phyloP scores from a whole-genome alignment of 2,329 filamentous ascomycete species.

The Pseudopyricularia cyperi region DNA sequence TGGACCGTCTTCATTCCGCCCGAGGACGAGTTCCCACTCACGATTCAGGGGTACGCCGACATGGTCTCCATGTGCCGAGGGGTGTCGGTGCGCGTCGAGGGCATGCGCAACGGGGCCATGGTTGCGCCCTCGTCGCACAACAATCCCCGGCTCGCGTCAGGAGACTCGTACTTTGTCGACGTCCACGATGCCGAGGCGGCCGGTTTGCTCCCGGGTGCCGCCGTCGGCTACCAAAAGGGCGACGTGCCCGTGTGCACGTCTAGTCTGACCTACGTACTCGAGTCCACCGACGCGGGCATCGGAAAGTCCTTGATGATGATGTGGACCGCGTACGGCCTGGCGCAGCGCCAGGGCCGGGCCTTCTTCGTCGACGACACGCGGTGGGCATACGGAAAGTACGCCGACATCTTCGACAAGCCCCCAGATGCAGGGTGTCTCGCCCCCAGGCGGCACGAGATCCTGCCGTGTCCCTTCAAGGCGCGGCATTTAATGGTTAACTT shows the following conservation, averaged over 20 bases:
- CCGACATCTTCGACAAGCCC: slow-evolving; percentile 56
- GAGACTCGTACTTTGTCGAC: slow-evolving; percentile 61
- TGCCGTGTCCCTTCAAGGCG: slow-evolving; percentile 68
- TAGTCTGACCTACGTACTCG: slow-evolving; percentile 67
- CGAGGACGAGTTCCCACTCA: slow-evolving; percentile 52
- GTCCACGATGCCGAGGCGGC: slow-evolving; percentile 55
- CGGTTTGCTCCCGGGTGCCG: slow-evolving; percentile 40
- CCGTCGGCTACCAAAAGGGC: slow-evolving; percentile 31
- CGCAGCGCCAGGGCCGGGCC: slow-evolving; percentile 56
- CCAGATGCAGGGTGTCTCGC: slow-evolving; percentile 53
- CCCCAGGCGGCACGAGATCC: slow-evolving; percentile 60
- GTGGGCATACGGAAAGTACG: slow-evolving; percentile 71
- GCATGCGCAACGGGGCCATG: slow-evolving; percentile 29
- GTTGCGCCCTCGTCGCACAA: slow-evolving; percentile 28
- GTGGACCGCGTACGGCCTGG: slow-evolving; percentile 75
- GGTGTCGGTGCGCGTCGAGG: slow-evolving; percentile 44
- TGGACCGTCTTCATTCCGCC: slow-evolving; percentile 77
- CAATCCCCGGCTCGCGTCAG: not conserved
- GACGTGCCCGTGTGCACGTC: slow-evolving; percentile 48
- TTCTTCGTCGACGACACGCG: slow-evolving; percentile 80
- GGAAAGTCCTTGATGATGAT: slow-evolving; percentile 65
- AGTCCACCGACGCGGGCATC: slow-evolving; percentile 61
- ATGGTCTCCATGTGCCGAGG: slow-evolving; percentile 57
- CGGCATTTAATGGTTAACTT: slow-evolving; percentile 63
- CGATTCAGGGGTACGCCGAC: slow-evolving; percentile 50